Percentiles rank a stretch among this genome's conserved stretches.
These are phyloP conservation scores for Lotmaria passim DNA, from an alignment of 208 protist species.

Conservation along the genomic window DNA sequence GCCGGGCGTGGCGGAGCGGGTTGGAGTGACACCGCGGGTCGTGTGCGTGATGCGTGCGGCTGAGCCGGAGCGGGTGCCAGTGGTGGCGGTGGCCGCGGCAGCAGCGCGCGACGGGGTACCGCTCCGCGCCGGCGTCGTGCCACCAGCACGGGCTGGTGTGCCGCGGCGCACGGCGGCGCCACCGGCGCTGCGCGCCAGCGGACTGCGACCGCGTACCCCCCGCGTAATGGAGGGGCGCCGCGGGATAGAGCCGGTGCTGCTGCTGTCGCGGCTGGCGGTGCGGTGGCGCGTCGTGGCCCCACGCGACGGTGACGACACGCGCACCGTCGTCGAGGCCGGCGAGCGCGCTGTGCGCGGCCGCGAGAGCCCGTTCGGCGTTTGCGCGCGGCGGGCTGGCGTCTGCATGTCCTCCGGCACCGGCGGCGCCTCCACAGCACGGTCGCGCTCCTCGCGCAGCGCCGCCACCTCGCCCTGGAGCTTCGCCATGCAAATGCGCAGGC, in stretches of 20 bases:
- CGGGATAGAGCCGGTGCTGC: constrained; percentile 44
- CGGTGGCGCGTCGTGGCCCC: constrained; percentile 40
- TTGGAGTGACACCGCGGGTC: constrained; percentile 32
- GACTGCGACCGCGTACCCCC: constrained; percentile 62
- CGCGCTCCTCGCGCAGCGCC: constrained; percentile 63
- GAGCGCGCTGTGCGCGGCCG: constrained; percentile 52
- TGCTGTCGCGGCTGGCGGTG: constrained; percentile 54
- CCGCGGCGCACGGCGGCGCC: constrained; percentile 78
- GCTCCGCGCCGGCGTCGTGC: constrained; percentile 58
- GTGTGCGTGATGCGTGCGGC: constrained; percentile 21
- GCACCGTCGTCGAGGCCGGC: constrained; percentile 40
- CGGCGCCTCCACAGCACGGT: constrained; percentile 40
- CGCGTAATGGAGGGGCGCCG: constrained; percentile 41
- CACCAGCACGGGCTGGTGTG: constrained; percentile 71
- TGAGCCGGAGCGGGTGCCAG: constrained; percentile 30
- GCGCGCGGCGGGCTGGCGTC: constrained; percentile 63
- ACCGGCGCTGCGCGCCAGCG: constrained; percentile 76
- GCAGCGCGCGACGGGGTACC: constrained; percentile 40
- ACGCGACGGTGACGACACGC: constrained; percentile 43
- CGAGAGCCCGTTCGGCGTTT: constrained; percentile 63
- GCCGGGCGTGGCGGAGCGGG: constrained; percentile 34
- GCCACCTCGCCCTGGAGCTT: constrained; percentile 73
- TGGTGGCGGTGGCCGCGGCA: constrained; percentile 2
- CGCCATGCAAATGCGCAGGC: constrained; percentile 75
- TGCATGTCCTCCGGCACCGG: constrained; percentile 30